These are phyloP conservation scores for Tieghemiomyces parasiticus DNA, from an alignment of 192 early-diverging fungal genomes.

Conservation along the genomic window DNA sequence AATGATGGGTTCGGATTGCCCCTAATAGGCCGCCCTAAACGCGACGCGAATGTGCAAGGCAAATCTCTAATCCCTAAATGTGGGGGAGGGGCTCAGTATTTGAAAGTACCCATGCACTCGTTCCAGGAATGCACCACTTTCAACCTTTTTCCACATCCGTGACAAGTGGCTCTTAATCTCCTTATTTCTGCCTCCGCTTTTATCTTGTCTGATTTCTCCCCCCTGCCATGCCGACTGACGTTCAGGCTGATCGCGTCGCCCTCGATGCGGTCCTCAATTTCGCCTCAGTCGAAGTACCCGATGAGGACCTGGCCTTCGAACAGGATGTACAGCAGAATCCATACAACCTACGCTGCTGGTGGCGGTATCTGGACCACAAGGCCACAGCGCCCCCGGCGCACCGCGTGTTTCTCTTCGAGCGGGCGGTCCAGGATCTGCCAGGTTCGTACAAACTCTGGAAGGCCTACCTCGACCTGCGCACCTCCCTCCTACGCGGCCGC, in stretches of 20 bases:
- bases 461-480: slow-evolving; percentile 58
- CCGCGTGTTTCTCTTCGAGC: slow-evolving; percentile 63
- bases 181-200: no score
- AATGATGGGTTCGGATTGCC: no score
- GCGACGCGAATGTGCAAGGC: no score
- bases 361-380: slow-evolving; percentile 85
- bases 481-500: slow-evolving; percentile 21
- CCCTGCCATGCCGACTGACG: no score
- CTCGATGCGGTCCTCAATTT: not conserved
- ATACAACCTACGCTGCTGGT: slow-evolving; percentile 64
- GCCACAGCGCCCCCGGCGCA: slow-evolving; percentile 23
- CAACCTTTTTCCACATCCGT: no score
- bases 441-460: slow-evolving; percentile 97
- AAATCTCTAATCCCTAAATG: no score
- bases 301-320: slow-evolving; percentile 50
- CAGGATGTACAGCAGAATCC: slow-evolving; percentile 50
- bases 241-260: not conserved
- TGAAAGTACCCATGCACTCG: no score
- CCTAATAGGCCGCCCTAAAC: no score
- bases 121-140: no score
- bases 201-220: no score
- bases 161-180: no score
- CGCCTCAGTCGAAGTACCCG: slow-evolving; percentile 9
- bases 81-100: no score
- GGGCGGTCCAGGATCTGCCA: slow-evolving; percentile 73